Evolutionary conservation across 139 green algal species (phyloP), one percentile per base, ranked within the genome.

Genomic region (Limnomonas spitsbergensis): DNA sequence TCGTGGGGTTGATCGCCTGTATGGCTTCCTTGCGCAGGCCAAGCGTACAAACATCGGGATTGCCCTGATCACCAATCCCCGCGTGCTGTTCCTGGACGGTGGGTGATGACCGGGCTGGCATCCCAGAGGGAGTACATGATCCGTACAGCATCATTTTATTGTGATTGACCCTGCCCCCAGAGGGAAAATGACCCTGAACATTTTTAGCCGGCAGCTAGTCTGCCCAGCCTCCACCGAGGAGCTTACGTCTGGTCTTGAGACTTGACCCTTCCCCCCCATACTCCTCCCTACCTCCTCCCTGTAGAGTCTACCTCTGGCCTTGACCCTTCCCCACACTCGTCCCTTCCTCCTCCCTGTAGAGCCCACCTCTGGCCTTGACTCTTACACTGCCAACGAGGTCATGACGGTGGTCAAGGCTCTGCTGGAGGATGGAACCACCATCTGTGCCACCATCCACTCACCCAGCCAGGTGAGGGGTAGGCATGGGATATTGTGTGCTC

Each of bases 21-120:
- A n/a, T n/a, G 20, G 20, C 47, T 20, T 61, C 47, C 47, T 20
- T 61, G 14, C 20, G 20, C 47, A 93, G 56, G 83, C 87, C 37
- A 93, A 93, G 81, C 83, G 89, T 4, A 83, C 78, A 40, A 79
- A 92, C 79, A 90, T 92, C 37, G 88, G 85, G 73, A 89, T 92
- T 47, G 87, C 86, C 1, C 80, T 92, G 38, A 86, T 95, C 78
- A 88, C 86, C 40, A 83, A 85, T 72, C 91, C 91, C 0, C 74
- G 80, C 27, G 85, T 94, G 26, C 79, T 94, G 40, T 92, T 93
- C 66, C 53, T 93, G 40, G 90, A 90, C 53, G 91, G 47, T 61
- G 47, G 14, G 47, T 61, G n/a, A n/a, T n/a, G n/a, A n/a, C n/a
- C n/a, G n/a, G n/a, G n/a, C n/a, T n/a, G n/a, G n/a, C n/a, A n/a